A percentile compares a stretch with the other conserved stretches of the same genome.
Evolutionary conservation across 2,329 filamentous ascomycete species (phyloP).

Genomic region (Penicillium sp.): DNA sequence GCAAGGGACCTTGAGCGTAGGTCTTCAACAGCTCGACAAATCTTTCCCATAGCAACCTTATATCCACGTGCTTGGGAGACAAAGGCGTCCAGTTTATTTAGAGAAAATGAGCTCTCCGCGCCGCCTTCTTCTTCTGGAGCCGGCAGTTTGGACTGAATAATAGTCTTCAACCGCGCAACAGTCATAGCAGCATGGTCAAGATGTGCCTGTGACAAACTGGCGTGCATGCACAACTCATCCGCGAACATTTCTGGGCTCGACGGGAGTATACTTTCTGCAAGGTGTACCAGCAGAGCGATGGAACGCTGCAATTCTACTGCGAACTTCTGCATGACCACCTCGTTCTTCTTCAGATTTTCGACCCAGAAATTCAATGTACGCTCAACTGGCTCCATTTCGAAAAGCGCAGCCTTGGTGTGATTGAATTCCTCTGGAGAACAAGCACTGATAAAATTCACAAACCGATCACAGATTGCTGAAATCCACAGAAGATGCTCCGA

Average conservation of each 20-base stretch:
- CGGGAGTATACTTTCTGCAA: constrained; percentile 75
- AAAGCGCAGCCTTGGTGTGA: constrained; percentile 72
- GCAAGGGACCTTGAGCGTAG: constrained; percentile 72
- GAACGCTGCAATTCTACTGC: constrained; percentile 77
- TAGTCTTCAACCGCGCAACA: constrained; percentile 60
- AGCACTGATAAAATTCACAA: constrained; percentile 73
- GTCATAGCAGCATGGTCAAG: constrained; percentile 73
- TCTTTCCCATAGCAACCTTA: constrained; percentile 79
- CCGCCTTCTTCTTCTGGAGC: constrained; percentile 58
- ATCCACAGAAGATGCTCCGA: constrained; percentile 85
- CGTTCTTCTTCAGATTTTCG: constrained; percentile 76
- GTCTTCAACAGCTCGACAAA: constrained; percentile 72
- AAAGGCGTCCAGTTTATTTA: constrained; percentile 67
- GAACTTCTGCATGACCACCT: constrained; percentile 80
- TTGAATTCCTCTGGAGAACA: constrained; percentile 77
- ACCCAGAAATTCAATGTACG: constrained; percentile 84
- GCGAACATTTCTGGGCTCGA: constrained; percentile 69
- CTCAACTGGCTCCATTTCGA: constrained; percentile 89
- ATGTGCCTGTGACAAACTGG: constrained; percentile 72
- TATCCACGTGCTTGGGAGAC: constrained; percentile 74
- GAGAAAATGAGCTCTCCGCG: constrained; percentile 65
- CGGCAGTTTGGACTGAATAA: constrained; percentile 66
- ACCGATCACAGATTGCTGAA: constrained; percentile 75
- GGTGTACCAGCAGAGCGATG: constrained; percentile 80
- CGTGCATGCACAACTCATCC: constrained; percentile 74